Evolutionary conservation across 2,329 filamentous ascomycete genomes (phyloP), one percentile per base, ranked within the genome.

Genomic region (Colletotrichum somersetense): DNA sequence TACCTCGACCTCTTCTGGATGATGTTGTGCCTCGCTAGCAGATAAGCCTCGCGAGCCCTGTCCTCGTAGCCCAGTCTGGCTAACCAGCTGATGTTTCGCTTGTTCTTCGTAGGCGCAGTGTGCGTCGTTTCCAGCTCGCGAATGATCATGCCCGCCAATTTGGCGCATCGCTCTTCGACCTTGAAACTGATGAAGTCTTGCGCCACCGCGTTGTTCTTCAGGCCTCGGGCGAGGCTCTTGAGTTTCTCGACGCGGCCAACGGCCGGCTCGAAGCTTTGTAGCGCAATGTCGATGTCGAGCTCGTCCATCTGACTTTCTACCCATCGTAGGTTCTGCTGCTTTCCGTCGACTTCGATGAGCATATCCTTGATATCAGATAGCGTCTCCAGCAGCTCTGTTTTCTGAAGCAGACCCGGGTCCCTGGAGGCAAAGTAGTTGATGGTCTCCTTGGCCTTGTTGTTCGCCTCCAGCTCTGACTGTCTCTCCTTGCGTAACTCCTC

Each of bases 261-360:
- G 0, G 96, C 93, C 26, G 91, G 89, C 77, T 98, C 95, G 75
- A 97, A 96, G 53, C 90, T 89, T 79, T 98, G 96, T 62, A 98
- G 87, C 0, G 96, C 96, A 77, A 99, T 95, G 77, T 97, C 92
- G 77, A 98, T 98, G 78, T 99, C 96, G 7, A 99, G 89, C 78
- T 97, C 94, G 79, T 99, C 96, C 81, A 99, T 93, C 82, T 98
- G 94, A 64, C 91, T 91, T 80, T 99, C 96, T 0, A 99, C 94
- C 94, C 94, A 98, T 65, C 96, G 93, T 58, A 99, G 88, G 79
- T 96, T 98, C 79, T 98, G 94, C 81, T 98, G 95, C 78, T 97
- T 97, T 61, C 96, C 96, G 77, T 98, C 96, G 18, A 97, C 94
- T 77, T 99, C 96, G 75, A 99, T 95, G 67, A 97, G 89, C 83